Conservation (phyloP, 495 filamentous ascomycete species). For the Aspergillus homomorphus region DNA sequence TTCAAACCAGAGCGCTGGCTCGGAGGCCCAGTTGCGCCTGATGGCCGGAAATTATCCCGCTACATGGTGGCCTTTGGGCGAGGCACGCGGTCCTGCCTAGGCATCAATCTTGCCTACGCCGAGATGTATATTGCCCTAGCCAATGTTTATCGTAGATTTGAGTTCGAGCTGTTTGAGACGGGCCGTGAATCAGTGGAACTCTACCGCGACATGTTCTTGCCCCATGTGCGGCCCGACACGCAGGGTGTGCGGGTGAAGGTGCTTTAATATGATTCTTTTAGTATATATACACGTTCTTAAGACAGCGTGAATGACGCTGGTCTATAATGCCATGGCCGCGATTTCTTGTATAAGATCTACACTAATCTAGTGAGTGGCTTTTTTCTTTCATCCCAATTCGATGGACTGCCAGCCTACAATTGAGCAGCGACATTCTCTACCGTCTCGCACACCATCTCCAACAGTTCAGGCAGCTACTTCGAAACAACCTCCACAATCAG, state of each 20-base stretch:
- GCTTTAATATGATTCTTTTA: background rate
- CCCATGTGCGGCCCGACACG: slow-evolving; percentile 11
- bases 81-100: slow-evolving; percentile 34
- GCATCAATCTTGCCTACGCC: slow-evolving; percentile 41
- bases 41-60: slow-evolving; percentile 14
- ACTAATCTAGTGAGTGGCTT: too few relatives aligned
- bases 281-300: background rate
- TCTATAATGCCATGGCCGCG: background rate
- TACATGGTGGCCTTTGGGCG: slow-evolving; percentile 31
- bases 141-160: slow-evolving; percentile 41
- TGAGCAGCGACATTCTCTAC: too few relatives aligned
- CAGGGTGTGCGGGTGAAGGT: slow-evolving; percentile 13
- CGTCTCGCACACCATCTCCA: too few relatives aligned
- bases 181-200: background rate
- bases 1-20: slow-evolving; percentile 50
- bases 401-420: too few relatives aligned
- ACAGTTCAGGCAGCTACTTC: too few relatives aligned
- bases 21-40: slow-evolving; percentile 15
- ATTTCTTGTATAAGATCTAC: too few relatives aligned
- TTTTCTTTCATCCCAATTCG: too few relatives aligned
- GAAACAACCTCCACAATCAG: background rate
- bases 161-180: slow-evolving; percentile 21
- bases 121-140: slow-evolving; percentile 47
- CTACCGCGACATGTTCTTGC: slow-evolving; percentile 14
- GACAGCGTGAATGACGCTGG: background rate